Base-by-base conservation (phyloP, 2,329 filamentous ascomycete genomes). In the Fusarium pseudoanthophilum region DNA sequence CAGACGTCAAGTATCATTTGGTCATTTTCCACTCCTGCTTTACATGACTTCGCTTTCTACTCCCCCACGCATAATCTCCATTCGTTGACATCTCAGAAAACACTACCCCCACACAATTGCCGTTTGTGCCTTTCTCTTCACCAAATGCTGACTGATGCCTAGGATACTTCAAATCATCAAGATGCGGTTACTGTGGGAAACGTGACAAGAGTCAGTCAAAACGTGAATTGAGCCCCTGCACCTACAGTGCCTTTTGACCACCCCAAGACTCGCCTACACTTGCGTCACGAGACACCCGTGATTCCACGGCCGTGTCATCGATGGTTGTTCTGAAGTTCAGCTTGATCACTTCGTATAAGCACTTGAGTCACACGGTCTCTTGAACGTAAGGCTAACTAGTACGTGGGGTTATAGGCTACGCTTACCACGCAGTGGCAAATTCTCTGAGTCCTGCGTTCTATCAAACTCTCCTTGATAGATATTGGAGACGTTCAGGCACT, bases 401-500 rank as follows among this genome's bases (percentile, higher is more conserved):
- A 48, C 39, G 43, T 77, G 74, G 72, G 72, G 73, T 66, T 62
- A 72, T 77, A 94, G 93, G 92, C 77, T 92, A 88, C 78, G 92
- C 91, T 34, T 95, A 94, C 82, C 95, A 93, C 83, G 89, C 89
- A 42, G 85, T 85, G 56, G 86, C 92, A 56, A 86, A 85, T 49
- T 88, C 86, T 30, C 81, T 95, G 77, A 90, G 87, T 52, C 86
- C 91, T 11, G 82, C 85, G 2, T 90, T 93, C 77, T 96, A 96
- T 77, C 92, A 95, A 80, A 84, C 80, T 48, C 85, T 96, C 42
- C 84, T 95, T 49, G 89, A 95, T 80, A 89, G 92, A 73, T 93
- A 91, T 70, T 96, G 93, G 93, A 91, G 93, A 80, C 88, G 93
- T 71, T 95, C 91, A 42, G 91, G 89, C 21, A 89, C 84, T 34